A percentile compares a stretch with the other conserved stretches of the same genome.
phyloP scores from a whole-genome alignment of 2,329 filamentous ascomycete genomes.

The Rhynchosporium agropyri region DNA sequence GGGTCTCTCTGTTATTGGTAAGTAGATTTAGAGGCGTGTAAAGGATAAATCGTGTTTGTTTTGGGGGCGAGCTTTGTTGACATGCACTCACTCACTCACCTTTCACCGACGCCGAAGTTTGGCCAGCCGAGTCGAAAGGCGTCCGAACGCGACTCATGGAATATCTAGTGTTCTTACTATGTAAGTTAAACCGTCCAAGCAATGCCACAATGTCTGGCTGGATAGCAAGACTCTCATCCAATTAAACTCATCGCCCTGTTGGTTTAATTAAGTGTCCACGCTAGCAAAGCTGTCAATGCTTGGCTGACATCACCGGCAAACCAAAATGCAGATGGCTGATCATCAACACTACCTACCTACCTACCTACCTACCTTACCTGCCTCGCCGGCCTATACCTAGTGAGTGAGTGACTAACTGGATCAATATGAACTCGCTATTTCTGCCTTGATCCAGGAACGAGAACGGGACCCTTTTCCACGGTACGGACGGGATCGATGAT shows the following conservation, averaged over 20 bases:
- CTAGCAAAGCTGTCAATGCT: not conserved
- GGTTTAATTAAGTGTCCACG: not conserved
- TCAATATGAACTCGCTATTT: no score
- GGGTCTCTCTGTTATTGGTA: no score
- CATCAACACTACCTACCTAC: not conserved
- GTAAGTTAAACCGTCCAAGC: not conserved
- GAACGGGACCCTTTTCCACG: no score
- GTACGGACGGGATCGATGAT: no score
- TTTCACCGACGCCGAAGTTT: not conserved
- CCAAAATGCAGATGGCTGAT: constrained; percentile 5
- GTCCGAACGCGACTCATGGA: not conserved
- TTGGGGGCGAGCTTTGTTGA: no score
- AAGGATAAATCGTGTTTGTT: no score
- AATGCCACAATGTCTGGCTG: not conserved
- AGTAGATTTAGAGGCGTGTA: no score
- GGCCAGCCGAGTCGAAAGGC: not conserved
- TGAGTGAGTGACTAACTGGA: no score
- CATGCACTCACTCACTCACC: not conserved
- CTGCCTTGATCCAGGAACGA: no score
- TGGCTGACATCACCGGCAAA: constrained; percentile 9
- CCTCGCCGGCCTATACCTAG: no score
- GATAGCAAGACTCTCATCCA: not conserved
- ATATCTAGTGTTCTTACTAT: no score
- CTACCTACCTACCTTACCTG: no score
- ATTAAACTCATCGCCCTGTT: not conserved